Evolutionary conservation across 345 rosid genomes (phyloP).

Genomic region (Bruguiera sexangula): DNA sequence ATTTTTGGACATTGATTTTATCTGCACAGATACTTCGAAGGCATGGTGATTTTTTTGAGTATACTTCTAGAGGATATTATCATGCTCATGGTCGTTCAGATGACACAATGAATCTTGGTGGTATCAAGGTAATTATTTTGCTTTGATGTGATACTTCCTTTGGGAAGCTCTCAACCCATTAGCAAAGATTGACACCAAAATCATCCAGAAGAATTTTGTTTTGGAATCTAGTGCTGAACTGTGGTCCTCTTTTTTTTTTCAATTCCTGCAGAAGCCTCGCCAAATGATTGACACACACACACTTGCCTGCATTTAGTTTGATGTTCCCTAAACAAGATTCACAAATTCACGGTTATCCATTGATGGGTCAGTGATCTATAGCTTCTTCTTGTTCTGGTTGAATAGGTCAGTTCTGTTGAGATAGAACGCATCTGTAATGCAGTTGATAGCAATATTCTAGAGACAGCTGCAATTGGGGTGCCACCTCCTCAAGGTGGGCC

Average conservation of each 20-base stretch:
- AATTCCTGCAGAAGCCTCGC: too few species aligned
- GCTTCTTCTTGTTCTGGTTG: constrained; percentile 5
- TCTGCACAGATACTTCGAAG: constrained; percentile 64
- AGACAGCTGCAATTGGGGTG: constrained; percentile 94
- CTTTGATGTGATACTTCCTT: not conserved
- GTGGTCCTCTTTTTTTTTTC: too few species aligned
- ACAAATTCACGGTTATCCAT: not conserved
- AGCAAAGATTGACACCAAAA: not conserved
- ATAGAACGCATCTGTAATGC: constrained; percentile 84
- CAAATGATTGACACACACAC: too few species aligned
- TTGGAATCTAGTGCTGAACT: not conserved
- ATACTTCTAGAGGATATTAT: constrained; percentile 71
- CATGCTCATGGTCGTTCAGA: constrained; percentile 96
- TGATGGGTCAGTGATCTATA: not conserved
- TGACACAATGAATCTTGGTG: constrained; percentile 98
- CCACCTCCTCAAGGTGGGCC: constrained; percentile 93
- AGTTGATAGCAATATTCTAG: constrained; percentile 57
- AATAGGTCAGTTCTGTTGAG: constrained; percentile 87
- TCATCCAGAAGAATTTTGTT: not conserved
- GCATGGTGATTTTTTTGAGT: constrained; percentile 93
- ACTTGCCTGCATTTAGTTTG: too few species aligned
- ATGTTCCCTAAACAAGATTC: not conserved
- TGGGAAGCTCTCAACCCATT: not conserved
- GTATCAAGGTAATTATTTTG: constrained; percentile 67
- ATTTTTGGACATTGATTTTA: not conserved